Conservation (phyloP, 1,284 basidiomycete genomes). For the Irpex sp. region DNA sequence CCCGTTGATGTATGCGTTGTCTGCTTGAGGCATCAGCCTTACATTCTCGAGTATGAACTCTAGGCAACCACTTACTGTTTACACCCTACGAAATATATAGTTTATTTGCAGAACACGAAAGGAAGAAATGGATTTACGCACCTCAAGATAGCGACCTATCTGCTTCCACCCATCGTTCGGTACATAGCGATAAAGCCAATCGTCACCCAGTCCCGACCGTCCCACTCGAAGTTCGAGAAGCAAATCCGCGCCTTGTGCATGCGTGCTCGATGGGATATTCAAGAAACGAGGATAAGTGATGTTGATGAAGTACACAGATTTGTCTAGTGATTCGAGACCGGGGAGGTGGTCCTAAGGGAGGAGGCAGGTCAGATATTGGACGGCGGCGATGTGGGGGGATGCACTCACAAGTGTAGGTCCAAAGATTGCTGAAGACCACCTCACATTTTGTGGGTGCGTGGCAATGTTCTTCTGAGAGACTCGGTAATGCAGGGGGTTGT, state of each 20-base stretch:
- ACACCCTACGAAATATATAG: slow-evolving; percentile 37
- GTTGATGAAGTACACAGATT: slow-evolving; percentile 42
- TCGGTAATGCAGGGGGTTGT: slow-evolving; percentile 48
- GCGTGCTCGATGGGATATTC: slow-evolving; percentile 27
- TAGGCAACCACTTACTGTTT: slow-evolving; percentile 32
- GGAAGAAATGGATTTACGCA: slow-evolving; percentile 14
- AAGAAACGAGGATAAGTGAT: slow-evolving; percentile 53
- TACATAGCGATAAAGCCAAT: slow-evolving; percentile 49
- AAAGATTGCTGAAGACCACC: slow-evolving; percentile 38
- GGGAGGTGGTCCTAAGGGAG: slow-evolving; percentile 42
- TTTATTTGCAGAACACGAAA: slow-evolving; percentile 22
- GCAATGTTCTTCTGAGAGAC: slow-evolving; percentile 42
- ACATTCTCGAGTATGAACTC: not conserved
- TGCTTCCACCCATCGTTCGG: slow-evolving; percentile 41
- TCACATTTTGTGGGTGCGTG: slow-evolving; percentile 31
- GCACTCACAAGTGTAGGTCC: slow-evolving; percentile 29
- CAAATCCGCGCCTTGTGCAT: slow-evolving; percentile 32
- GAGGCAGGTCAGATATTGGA: not conserved
- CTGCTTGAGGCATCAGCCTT: slow-evolving; percentile 24
- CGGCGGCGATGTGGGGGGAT: not conserved
- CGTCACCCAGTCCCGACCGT: slow-evolving; percentile 49
- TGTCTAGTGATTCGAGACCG: slow-evolving; percentile 44
- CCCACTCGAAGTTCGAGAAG: slow-evolving; percentile 50
- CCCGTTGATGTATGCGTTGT: slow-evolving; percentile 55
- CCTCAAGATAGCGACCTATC: slow-evolving; percentile 47